Evolutionary conservation across 176 grass and related monocot genomes (phyloP).

Genomic region (Tuctoria greenei): DNA sequence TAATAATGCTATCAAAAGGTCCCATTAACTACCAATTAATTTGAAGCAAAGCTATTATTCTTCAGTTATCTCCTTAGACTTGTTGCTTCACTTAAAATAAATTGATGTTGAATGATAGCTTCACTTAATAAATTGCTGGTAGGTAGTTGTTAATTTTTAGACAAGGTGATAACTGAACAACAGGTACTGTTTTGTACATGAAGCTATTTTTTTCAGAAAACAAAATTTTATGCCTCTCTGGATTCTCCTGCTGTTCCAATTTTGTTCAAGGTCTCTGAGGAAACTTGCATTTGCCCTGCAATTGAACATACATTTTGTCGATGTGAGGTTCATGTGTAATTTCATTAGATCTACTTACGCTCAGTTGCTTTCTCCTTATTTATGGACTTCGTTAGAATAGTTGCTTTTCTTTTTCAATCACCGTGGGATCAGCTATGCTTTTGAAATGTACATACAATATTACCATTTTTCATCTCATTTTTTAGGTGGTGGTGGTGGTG

Average conservation of each 20-base stretch:
- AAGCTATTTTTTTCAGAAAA: neutral
- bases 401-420: neutral
- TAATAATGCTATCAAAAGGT: neutral
- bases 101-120: neutral
- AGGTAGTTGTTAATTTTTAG: too few species aligned
- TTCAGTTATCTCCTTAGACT: neutral
- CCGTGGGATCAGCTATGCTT: neutral
- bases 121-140: neutral
- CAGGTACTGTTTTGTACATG: neutral
- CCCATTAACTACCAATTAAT: neutral
- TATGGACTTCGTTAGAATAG: constrained; percentile 1
- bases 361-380: neutral
- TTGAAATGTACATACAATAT: neutral
- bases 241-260: neutral
- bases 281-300: neutral
- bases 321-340: constrained; percentile 2
- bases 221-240: too few species aligned
- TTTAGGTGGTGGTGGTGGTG: constrained; percentile 15
- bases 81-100: neutral
- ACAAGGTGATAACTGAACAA: too few species aligned
- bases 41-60: neutral
- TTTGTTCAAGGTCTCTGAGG: neutral
- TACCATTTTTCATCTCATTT: neutral
- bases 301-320: neutral
- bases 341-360: neutral